Conservation (phyloP, 2,329 filamentous ascomycete genomes). For the Golovinomyces cichoracearum region DNA sequence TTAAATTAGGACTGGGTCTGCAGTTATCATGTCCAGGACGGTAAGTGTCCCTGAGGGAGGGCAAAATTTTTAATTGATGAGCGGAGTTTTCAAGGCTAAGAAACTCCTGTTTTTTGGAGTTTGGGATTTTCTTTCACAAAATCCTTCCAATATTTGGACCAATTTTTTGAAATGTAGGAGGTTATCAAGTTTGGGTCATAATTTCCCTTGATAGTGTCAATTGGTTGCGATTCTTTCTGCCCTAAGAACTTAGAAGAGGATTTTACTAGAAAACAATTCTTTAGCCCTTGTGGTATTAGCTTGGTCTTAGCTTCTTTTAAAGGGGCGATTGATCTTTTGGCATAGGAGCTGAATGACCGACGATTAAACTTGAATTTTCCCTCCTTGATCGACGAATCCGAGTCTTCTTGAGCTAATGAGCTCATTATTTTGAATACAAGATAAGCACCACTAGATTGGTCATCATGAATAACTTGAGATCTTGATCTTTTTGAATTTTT, state of each 20-base stretch:
- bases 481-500: neutral
- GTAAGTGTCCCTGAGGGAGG: too few species aligned
- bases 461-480: conserved; percentile 4
- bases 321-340: neutral
- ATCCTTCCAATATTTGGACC: neutral
- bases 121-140: neutral
- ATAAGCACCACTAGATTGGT: conserved; percentile 12
- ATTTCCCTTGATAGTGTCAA: neutral
- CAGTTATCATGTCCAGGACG: too few species aligned
- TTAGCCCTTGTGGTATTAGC: neutral
- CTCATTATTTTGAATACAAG: conserved; percentile 13
- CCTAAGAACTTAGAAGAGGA: neutral
- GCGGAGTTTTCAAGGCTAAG: too few species aligned
- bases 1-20: too few species aligned
- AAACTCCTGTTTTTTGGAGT: too few species aligned
- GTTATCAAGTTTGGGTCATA: neutral
- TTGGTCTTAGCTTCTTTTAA: neutral
- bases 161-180: neutral
- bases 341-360: neutral
- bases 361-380: neutral
- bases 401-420: conserved; percentile 4
- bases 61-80: too few species aligned
- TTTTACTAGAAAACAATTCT: neutral
- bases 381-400: neutral
- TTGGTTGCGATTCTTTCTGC: neutral